phyloP scores from a whole-genome alignment of 108 stramenopile species.

The Conticribra weissflogii region DNA sequence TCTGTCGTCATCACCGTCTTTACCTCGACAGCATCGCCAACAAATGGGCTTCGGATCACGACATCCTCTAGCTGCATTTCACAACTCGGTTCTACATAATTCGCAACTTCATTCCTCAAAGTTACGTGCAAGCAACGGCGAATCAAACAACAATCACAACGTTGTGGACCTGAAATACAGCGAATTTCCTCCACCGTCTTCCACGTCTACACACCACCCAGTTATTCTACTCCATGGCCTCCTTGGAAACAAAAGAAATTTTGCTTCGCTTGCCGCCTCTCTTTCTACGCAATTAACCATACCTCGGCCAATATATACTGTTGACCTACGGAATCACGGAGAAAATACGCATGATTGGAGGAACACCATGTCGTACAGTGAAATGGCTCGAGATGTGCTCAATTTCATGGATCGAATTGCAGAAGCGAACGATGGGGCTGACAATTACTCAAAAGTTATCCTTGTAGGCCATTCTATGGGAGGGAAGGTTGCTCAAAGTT shows the following conservation, averaged over 20 bases:
- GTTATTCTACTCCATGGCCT: conserved; percentile 90
- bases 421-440: conserved; percentile 7
- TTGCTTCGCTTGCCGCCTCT: conserved; percentile 79
- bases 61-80: too few relatives aligned
- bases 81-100: too few relatives aligned
- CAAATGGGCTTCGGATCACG: too few relatives aligned
- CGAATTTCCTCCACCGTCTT: conserved; percentile 33
- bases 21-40: too few relatives aligned
- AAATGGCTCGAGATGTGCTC: conserved; percentile 90
- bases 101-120: too few relatives aligned
- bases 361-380: conserved; percentile 75
- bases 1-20: too few relatives aligned
- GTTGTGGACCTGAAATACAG: conserved; percentile 44
- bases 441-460: conserved; percentile 58
- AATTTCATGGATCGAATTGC: conserved; percentile 60
- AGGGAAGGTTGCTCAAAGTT: conserved; percentile 88
- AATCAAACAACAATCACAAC: conserved; percentile 6
- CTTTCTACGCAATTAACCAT: conserved; percentile 69
- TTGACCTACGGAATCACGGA: conserved; percentile 95
- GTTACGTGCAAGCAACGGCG: conserved; percentile 7
- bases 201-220: conserved; percentile 30
- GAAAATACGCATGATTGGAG: conserved; percentile 67
- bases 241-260: conserved; percentile 92
- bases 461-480: conserved; percentile 95
- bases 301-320: conserved; percentile 62